Conservation (phyloP, 176 grass and related monocot genomes). For the Poa annua region DNA sequence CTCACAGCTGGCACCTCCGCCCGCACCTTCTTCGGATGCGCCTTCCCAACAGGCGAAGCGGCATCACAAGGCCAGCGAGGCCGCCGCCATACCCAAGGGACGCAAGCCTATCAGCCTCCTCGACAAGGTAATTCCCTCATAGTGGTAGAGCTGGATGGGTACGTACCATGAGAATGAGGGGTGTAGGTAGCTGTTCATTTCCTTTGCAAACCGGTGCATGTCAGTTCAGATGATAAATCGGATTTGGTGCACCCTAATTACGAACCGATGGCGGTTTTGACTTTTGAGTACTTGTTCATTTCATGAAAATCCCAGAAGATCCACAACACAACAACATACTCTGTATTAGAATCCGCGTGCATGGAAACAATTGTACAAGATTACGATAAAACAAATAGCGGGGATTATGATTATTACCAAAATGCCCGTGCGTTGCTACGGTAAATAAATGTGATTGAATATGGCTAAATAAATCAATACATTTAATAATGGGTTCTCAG, state of each 20-base stretch:
- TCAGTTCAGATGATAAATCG: neutral
- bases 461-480: too few relatives aligned
- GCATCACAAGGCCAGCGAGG: conserved; percentile 33
- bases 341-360: neutral
- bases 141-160: neutral
- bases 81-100: conserved; percentile 23
- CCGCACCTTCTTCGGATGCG: neutral
- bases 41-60: conserved; percentile 39
- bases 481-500: too few relatives aligned
- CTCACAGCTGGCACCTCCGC: neutral
- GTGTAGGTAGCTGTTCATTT: neutral
- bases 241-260: neutral
- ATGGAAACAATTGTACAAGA: neutral
- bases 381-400: neutral
- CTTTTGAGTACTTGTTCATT: neutral
- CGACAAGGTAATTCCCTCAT: conserved; percentile 53
- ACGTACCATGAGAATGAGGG: conserved; percentile 1
- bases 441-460: too few relatives aligned
- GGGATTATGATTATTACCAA: conserved; percentile 6
- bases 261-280: neutral
- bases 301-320: neutral
- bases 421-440: too few relatives aligned
- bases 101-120: conserved; percentile 52
- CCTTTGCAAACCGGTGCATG: neutral
- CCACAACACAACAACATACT: neutral